phyloP scores from a whole-genome alignment of 148 eudicot genomes.

The Rhododendron kiyosumense region DNA sequence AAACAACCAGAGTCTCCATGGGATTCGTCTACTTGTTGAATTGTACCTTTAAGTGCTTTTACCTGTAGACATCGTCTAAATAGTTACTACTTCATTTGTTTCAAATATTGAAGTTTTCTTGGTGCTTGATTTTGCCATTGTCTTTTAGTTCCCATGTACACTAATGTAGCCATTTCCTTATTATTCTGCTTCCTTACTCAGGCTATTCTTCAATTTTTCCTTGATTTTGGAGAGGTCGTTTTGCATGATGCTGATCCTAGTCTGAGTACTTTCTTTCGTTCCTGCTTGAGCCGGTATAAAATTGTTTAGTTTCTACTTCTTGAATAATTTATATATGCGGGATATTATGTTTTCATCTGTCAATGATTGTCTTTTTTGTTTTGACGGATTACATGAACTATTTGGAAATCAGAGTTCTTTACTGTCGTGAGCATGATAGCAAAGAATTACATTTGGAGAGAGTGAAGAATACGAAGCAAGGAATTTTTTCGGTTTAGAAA shows the following conservation, averaged over 20 bases:
- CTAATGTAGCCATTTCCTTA: slow-evolving; percentile 4
- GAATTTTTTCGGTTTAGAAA: not conserved
- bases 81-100: not conserved
- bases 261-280: slow-evolving; percentile 66
- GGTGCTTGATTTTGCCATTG: not conserved
- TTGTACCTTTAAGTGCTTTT: not conserved
- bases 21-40: not conserved
- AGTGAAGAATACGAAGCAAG: not conserved
- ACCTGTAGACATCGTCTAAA: not conserved
- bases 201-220: slow-evolving; percentile 93
- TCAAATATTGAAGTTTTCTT: not conserved
- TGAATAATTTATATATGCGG: not conserved
- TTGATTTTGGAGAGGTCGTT: slow-evolving; percentile 85
- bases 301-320: not conserved
- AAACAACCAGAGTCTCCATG: not conserved
- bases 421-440: not conserved
- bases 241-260: slow-evolving; percentile 97
- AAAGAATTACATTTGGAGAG: not conserved
- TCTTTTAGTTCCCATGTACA: not conserved
- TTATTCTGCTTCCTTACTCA: slow-evolving; percentile 27
- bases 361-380: not conserved
- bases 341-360: not conserved
- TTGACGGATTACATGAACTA: not conserved
- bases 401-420: not conserved
- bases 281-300: slow-evolving; percentile 87